Base-by-base conservation (phyloP, 2,329 filamentous ascomycete genomes). In the Alternaria sp. region DNA sequence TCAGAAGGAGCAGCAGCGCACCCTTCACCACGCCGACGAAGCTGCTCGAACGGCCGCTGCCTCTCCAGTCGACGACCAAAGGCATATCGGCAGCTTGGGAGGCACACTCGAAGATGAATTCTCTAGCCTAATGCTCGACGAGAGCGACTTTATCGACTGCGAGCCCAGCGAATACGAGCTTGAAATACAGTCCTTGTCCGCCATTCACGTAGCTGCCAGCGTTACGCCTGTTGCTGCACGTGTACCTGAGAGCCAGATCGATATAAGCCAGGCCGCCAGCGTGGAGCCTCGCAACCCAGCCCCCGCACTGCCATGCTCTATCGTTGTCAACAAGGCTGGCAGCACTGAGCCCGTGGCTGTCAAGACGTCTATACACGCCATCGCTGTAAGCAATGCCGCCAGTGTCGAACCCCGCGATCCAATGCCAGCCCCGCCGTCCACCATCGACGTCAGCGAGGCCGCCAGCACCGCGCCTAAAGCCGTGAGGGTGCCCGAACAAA, bases 71-170 rank as follows among this genome's bases (percentile, higher is more conserved):
- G 57, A 57, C 38, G 62, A 61, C 9, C 48, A 52, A 20, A 57
- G 56, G 6, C 34, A 47, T 18, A 36, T 64, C 18, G 43, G 52
- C 44, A 39, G 47, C 39, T 28, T 58, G 26, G 63, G 41, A 18
- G 61, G 62, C 11, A 60, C 68, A 8, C 66, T 72, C 2, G 57
- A 62, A 24, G 55, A 44, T 3, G 66, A 71, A 55, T 65, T 72
- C 36, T 62, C 57, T 9, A 42, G 36, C n/a, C 26, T 26, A 3
- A 43, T 26, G 43, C 16, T 59, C 32, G 59, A 60, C 39, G 47
- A 61, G 28, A 39, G 41, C 9, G 55, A 59, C 9, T 64, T 56
- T 20, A 36, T 61, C 38, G 34, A 48, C 9, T 34, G 59, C 26
- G 61, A 65, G 46, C 46, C 53, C 20, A 62, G 58, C 38, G 64